Evolutionary conservation across 352 stramenopile genomes (phyloP), one percentile per base, ranked within the genome.

Genomic region (Aphanomyces invadans): DNA sequence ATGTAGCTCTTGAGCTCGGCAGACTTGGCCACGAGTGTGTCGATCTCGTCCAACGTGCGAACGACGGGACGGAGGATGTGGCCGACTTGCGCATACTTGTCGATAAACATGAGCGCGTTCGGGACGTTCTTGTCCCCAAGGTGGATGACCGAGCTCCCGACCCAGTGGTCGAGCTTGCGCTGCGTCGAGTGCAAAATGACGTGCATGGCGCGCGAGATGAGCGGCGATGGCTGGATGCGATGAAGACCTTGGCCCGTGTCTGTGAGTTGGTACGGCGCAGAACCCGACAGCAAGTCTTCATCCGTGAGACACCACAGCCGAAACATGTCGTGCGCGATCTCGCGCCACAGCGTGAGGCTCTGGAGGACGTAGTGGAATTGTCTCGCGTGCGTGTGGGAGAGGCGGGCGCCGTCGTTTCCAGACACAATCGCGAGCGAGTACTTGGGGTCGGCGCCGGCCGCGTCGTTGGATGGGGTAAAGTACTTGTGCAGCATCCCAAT

Each of bases 61-160:
- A 95, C 82, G 48, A 95, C 90, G n/a, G 87, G 87, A 25, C 87
- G 81, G 39, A 95, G 66, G 56, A 94, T 94, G 69, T 92, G 83
- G 23, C 85, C 76, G 12, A 96, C 91, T 69, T 98, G 94, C 36
- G 92, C 97, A 79, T 98, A 98, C 78, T 99, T 99, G 83, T 99
- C 96, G 74, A 98, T 98, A 72, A 98, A 99, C 76, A 97, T 98
- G 68, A 99, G 83, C 54, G 95, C 95, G 66, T 98, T 98, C 15
- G 95, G 96, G 31, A 99, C 96, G 76, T 99, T 99, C 78, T 98
- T 96, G 81, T 99, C 96, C 28, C 96, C 96, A 28, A 99, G 69
- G 73, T 98, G 96, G 65, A 99, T 98, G 17, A 99, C 94, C 70
- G 83, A 97, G 9, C 80, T 96, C 36, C 93, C 95, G 29, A 98